phyloP scores from a whole-genome alignment of 129 eudicot species.

The Pittosporum tobira region DNA sequence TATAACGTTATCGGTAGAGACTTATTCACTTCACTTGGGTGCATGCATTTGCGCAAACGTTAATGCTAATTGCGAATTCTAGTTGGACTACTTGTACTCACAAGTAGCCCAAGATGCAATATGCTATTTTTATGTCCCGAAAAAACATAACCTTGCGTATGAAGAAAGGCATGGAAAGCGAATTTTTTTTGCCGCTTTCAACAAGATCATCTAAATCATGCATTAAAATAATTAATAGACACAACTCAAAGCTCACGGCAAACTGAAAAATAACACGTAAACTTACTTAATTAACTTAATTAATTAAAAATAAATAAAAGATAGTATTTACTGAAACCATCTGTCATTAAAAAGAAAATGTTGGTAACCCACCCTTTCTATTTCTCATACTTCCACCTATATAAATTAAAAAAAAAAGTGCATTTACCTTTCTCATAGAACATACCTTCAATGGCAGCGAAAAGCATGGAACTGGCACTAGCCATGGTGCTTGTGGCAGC shows the following conservation, averaged over 20 bases:
- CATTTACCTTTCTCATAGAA: no score
- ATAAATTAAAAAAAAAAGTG: no score
- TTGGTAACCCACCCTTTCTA: constrained; percentile 6
- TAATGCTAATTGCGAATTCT: no score
- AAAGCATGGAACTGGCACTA: constrained; percentile 16
- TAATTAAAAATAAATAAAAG: constrained; percentile 2
- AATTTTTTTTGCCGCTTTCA: neutral
- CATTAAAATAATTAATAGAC: neutral
- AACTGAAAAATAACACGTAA: neutral
- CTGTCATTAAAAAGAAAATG: constrained; percentile 2
- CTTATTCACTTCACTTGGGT: no score
- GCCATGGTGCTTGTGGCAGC: constrained; percentile 27
- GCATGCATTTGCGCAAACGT: no score
- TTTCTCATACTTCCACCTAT: neutral
- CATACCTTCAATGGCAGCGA: constrained; percentile 25
- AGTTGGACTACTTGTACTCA: no score
- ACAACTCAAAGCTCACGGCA: neutral
- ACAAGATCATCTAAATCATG: neutral
- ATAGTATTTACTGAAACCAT: neutral
- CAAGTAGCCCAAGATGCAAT: no score
- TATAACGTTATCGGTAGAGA: no score
- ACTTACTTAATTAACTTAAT: neutral
- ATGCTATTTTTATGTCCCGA: neutral
- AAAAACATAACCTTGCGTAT: neutral
- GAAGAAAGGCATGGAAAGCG: neutral